phyloP scores from a whole-genome alignment of 257 asterid genomes.

The Scutellaria baicalensis region DNA sequence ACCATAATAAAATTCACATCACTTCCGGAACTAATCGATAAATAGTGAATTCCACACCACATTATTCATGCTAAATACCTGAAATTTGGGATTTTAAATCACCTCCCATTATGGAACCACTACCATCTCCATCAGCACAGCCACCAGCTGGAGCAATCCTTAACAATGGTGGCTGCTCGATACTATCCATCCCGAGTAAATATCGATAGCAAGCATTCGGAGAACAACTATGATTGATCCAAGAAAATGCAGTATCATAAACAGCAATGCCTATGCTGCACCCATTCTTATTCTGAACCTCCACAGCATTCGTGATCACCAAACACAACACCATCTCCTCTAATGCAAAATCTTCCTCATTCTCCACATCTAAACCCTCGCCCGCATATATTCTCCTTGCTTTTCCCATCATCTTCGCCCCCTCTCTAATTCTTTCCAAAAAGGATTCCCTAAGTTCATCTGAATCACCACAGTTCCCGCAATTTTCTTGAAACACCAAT shows the following conservation, averaged over 20 bases:
- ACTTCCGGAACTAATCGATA: background rate
- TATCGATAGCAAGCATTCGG: constrained; percentile 73
- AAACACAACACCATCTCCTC: constrained; percentile 60
- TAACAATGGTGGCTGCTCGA: background rate
- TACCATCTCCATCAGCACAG: constrained; percentile 1
- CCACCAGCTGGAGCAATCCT: constrained; percentile 32
- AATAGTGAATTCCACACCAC: background rate
- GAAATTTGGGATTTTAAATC: background rate
- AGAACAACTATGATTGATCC: constrained; percentile 86
- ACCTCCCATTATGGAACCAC: background rate
- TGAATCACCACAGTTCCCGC: background rate
- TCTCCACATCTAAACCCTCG: background rate
- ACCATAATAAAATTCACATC: constrained; percentile 4
- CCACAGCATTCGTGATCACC: constrained; percentile 69
- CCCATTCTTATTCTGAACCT: constrained; percentile 54
- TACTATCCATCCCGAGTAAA: background rate
- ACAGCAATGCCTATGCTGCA: constrained; percentile 54
- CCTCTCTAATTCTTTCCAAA: constrained; percentile 34
- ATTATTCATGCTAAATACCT: constrained; percentile 2
- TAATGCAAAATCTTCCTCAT: background rate
- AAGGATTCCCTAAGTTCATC: background rate
- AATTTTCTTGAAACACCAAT: constrained; percentile 2
- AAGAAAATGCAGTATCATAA: constrained; percentile 56
- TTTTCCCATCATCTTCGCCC: constrained; percentile 32
- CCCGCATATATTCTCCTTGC: constrained; percentile 27